Evolutionary conservation across 140 eudicot genomes (phyloP).

Genomic region (Senecio squalidus): DNA sequence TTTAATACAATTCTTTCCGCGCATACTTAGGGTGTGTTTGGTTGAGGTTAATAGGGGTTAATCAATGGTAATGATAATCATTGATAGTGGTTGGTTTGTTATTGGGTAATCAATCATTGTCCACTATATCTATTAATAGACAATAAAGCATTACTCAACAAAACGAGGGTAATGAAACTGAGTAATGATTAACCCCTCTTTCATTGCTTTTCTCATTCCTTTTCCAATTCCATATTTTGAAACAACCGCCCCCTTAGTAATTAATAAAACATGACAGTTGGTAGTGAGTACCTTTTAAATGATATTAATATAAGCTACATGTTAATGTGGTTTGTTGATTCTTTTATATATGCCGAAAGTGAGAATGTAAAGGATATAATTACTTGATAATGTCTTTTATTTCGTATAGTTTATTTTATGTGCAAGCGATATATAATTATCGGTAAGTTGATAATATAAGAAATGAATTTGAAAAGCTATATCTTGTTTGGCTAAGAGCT

Average conservation of each 20-base stretch:
- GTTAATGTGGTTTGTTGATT: constrained; percentile 10
- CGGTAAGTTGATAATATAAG: constrained; percentile 1
- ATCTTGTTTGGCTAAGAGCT: constrained; percentile 17
- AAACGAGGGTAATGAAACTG: no score
- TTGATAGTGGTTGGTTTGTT: no score
- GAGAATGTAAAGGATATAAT: constrained; percentile 7
- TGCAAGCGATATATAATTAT: not conserved
- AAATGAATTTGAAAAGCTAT: constrained; percentile 2
- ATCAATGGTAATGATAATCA: no score
- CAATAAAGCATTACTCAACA: no score
- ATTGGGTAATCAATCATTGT: no score
- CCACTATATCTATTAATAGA: no score
- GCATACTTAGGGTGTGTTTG: no score
- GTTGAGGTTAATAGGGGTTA: no score
- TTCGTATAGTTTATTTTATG: not conserved
- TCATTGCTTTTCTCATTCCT: no score
- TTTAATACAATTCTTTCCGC: constrained; percentile 17
- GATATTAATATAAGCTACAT: not conserved
- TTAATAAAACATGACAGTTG: constrained; percentile 2
- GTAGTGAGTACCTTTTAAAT: not conserved
- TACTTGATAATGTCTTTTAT: not conserved
- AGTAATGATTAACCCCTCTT: no score
- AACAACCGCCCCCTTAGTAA: no score
- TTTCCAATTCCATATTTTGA: no score
- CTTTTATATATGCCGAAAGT: constrained; percentile 1